Percentiles rank a stretch among this genome's conserved stretches.
These are phyloP conservation scores for Paecilomyces formosus DNA, from an alignment of 2,329 filamentous ascomycete genomes.

Conservation along the genomic window DNA sequence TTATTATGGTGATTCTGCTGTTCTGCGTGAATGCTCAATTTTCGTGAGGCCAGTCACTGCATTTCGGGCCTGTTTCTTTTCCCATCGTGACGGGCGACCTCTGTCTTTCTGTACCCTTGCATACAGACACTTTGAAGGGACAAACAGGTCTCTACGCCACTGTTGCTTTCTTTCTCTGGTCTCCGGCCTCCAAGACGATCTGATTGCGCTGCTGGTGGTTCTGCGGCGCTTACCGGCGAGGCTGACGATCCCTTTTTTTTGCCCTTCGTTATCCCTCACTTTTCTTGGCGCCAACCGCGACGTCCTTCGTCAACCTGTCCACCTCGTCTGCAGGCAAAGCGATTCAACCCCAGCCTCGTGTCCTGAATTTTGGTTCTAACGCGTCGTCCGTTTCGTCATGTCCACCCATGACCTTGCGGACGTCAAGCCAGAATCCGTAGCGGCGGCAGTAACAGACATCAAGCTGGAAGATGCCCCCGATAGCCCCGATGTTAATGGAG, in stretches of 20 bases:
- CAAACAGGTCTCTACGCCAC: not conserved
- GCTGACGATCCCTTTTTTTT: not conserved
- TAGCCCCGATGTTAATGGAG: constrained; percentile 16
- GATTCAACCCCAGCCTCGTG: constrained; percentile 1
- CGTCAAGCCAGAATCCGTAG: constrained; percentile 25
- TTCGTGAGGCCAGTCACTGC: not conserved
- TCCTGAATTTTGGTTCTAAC: constrained; percentile 13
- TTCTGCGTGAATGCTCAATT: not conserved
- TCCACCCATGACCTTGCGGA: constrained; percentile 34
- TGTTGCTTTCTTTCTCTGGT: not conserved
- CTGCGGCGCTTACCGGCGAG: not conserved
- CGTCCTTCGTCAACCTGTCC: constrained; percentile 6
- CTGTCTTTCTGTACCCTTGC: not conserved
- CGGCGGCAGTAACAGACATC: constrained; percentile 29
- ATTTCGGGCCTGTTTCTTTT: constrained; percentile 1
- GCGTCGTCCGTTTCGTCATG: constrained; percentile 33
- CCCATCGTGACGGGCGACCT: not conserved
- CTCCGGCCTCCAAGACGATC: not conserved
- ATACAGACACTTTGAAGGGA: not conserved
- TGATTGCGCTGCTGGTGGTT: not conserved
- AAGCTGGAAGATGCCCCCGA: constrained; percentile 22
- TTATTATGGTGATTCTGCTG: not conserved
- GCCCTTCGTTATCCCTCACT: constrained; percentile 4
- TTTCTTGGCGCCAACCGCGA: constrained; percentile 7
- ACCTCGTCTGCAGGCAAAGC: constrained; percentile 4